phyloP scores from a whole-genome alignment of 768 basidiomycete species.

The Tubosaeta sp. region DNA sequence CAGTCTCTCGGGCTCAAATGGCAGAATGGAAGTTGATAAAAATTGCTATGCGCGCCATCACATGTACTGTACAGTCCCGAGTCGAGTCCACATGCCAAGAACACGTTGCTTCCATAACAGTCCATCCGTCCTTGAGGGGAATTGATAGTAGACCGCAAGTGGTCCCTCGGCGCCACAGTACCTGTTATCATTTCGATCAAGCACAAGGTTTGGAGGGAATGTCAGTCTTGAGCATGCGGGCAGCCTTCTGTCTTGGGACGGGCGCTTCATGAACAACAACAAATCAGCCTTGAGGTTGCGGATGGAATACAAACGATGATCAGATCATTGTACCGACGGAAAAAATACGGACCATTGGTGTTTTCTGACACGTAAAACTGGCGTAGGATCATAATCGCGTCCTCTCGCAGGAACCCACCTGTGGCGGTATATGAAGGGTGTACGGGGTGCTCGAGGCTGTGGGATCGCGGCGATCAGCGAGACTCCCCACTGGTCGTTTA shows the following conservation, averaged over 20 bases:
- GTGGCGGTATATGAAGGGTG: conserved; percentile 72
- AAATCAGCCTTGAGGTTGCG: conserved; percentile 7
- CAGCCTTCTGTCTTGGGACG: conserved; percentile 80
- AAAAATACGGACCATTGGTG: conserved; percentile 62
- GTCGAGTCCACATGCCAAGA: background rate
- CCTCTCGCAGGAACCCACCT: conserved; percentile 75
- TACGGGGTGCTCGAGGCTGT: conserved; percentile 64
- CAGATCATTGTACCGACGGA: background rate
- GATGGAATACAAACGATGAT: background rate
- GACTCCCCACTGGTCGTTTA: background rate
- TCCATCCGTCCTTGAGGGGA: background rate
- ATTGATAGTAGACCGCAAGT: conserved; percentile 1
- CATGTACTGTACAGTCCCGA: background rate
- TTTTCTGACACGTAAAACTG: conserved; percentile 94
- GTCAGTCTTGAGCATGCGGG: conserved; percentile 81
- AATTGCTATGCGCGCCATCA: background rate
- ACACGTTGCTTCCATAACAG: conserved; percentile 1
- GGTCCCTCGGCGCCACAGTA: background rate
- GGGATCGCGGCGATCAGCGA: conserved; percentile 4
- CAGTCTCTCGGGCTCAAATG: conserved; percentile 54
- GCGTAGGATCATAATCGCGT: conserved; percentile 81
- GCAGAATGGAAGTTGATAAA: conserved; percentile 20
- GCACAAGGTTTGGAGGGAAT: conserved; percentile 35
- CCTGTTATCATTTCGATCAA: conserved; percentile 1
- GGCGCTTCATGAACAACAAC: conserved; percentile 56